These are phyloP conservation scores for Clitopilus passeckerianus DNA, from an alignment of 768 basidiomycete genomes.

Conservation along the genomic window DNA sequence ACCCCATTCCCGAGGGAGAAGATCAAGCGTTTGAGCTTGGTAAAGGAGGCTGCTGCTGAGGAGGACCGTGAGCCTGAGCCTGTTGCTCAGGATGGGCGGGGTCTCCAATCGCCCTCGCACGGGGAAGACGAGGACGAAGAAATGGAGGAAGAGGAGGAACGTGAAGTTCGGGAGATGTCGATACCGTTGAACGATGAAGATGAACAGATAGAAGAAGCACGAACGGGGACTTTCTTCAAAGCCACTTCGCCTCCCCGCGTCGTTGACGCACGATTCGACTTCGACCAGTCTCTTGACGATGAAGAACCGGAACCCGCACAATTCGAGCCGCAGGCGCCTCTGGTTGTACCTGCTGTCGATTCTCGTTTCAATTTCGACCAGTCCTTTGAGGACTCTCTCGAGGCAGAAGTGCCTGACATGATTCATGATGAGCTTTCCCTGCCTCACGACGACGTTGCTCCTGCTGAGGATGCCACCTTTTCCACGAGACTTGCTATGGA, in stretches of 20 bases:
- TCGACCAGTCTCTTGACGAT: slow-evolving; percentile 7
- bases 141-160: slow-evolving; percentile 7
- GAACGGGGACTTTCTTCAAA: too few relatives aligned
- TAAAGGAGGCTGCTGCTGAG: slow-evolving; percentile 13
- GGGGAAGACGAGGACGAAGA: slow-evolving; percentile 21
- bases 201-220: too few relatives aligned
- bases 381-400: slow-evolving; percentile 5
- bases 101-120: neutral
- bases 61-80: slow-evolving; percentile 10
- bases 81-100: slow-evolving; percentile 21
- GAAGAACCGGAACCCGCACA: neutral
- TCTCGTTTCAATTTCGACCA: slow-evolving; percentile 10
- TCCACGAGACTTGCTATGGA: neutral
- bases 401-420: neutral
- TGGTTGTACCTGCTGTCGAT: neutral
- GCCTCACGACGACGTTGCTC: neutral
- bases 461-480: neutral
- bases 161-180: neutral
- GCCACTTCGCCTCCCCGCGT: neutral
- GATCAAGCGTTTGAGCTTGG: slow-evolving; percentile 13
- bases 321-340: neutral
- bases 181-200: neutral
- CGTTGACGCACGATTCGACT: slow-evolving; percentile 8
- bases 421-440: neutral
- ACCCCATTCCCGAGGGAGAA: slow-evolving; percentile 54